These are phyloP conservation scores for Leccinellum rugosiceps DNA, from an alignment of 768 basidiomycete genomes.

Conservation along the genomic window DNA sequence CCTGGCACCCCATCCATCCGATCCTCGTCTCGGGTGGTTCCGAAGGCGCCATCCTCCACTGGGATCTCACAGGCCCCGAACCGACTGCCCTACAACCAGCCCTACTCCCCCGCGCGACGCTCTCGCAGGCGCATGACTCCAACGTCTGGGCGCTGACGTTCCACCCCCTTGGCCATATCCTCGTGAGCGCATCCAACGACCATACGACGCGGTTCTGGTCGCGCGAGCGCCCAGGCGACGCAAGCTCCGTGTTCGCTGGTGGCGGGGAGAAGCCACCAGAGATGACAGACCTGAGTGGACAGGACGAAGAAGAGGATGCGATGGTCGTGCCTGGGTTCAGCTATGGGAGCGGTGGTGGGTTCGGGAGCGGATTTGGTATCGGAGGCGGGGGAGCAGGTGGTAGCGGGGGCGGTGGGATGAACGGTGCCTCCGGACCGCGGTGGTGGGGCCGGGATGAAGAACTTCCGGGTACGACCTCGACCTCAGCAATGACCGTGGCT, in stretches of 20 bases:
- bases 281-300: constrained; percentile 49
- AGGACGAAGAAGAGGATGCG: constrained; percentile 72
- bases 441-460: constrained; percentile 53
- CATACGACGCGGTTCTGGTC: constrained; percentile 99
- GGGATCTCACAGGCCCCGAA: constrained; percentile 76
- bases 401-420: constrained; percentile 21
- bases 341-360: constrained; percentile 21
- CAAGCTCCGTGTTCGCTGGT: constrained; percentile 69
- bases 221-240: constrained; percentile 84
- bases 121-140: constrained; percentile 97
- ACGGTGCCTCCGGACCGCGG: constrained; percentile 8
- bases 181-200: constrained; percentile 94
- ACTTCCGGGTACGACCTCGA: constrained; percentile 4
- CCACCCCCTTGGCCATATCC: constrained; percentile 93
- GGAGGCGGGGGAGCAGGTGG: constrained; percentile 20
- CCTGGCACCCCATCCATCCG: constrained; percentile 96
- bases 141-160: constrained; percentile 95
- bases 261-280: constrained; percentile 86
- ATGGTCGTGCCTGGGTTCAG: constrained; percentile 72
- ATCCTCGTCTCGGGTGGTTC: constrained; percentile 92
- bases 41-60: constrained; percentile 92
- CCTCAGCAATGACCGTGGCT: neutral
- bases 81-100: constrained; percentile 36
- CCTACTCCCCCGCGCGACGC: constrained; percentile 68
- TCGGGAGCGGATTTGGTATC: constrained; percentile 17